Evolutionary conservation across 2,329 filamentous ascomycete species (phyloP), one percentile per base, ranked within the genome.

Genomic region (Pyricularia sp.): DNA sequence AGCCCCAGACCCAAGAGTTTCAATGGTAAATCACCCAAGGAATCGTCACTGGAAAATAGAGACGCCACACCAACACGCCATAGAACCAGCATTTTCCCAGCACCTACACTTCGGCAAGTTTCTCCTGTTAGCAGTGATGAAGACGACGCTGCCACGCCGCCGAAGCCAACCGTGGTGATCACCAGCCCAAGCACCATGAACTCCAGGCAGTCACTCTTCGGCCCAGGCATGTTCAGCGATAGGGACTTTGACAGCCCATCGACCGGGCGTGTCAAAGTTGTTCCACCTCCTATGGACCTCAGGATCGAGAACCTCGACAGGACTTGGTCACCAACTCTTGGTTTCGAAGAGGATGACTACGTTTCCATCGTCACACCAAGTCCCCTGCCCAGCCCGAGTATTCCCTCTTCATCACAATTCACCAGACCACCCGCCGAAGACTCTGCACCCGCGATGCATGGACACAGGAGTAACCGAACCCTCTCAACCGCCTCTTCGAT

Each of bases 281-380:
- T 63, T 2, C 65, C 63, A 19, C 66, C 66, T 19, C 65, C 66
- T 10, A 63, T 65, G 26, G 40, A 49, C 22, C 65, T 65, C 6
- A 60, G 57, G n/a, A 55, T 53, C 5, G 61, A 26, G 53, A 26
- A 63, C n/a, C 28, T 19, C n/a, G 44, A 35, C 30, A 28, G 62
- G 30, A 40, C 62, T 33, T 62, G 57, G 64, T 65, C 64, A 7
- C 66, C 66, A 4, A 65, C 64, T 10, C 64, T 66, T 2, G 64
- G 64, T 5, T 22, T 61, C 28, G 62, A 64, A n/a, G 60, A 63
- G 28, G 26, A 57, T 49, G 26, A 62, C 60, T 44, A 35, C 13
- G 33, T 59, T 10, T 64, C 57, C 19, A 55, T 59, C 26, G 40
- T 35, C 19, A 40, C 63, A 4, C 53, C 61, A 1, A 65, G 22